phyloP scores from a whole-genome alignment of 2,329 filamentous ascomycete genomes.

The Lecanicillium sp. region DNA sequence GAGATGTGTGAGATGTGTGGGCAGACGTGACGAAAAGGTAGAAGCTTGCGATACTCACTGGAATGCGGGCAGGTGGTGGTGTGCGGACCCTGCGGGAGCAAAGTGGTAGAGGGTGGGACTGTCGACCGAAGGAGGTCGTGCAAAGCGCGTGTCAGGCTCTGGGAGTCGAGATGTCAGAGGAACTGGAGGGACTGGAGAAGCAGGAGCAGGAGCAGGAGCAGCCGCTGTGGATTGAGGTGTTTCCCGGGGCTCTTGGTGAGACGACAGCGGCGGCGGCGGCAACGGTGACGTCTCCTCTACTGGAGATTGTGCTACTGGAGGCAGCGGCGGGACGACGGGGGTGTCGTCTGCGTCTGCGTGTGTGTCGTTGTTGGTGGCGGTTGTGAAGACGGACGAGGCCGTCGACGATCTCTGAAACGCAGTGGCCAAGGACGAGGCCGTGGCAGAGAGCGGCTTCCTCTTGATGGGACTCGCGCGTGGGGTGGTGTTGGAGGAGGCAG shows the following conservation, averaged over 20 bases:
- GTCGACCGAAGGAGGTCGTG: slow-evolving; percentile 50
- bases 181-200: no score
- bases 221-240: neutral
- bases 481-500: slow-evolving; percentile 8
- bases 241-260: neutral
- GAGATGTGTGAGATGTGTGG: no score
- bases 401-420: slow-evolving; percentile 24
- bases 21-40: no score
- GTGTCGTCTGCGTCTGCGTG: no score
- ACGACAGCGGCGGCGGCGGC: no score
- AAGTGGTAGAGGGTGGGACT: slow-evolving; percentile 59
- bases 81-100: slow-evolving; percentile 23
- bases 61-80: slow-evolving; percentile 1
- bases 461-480: slow-evolving; percentile 36
- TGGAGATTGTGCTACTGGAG: no score
- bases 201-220: slow-evolving; percentile 1
- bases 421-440: slow-evolving; percentile 45
- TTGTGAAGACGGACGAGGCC: slow-evolving; percentile 22
- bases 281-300: no score
- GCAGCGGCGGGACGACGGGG: slow-evolving; percentile 12
- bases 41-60: slow-evolving; percentile 14
- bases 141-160: slow-evolving; percentile 47
- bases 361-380: neutral
- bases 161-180: slow-evolving; percentile 34
- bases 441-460: slow-evolving; percentile 55